Conservation (phyloP, 2,329 filamentous ascomycete species). For the Phyllosticta citrichinensis region DNA sequence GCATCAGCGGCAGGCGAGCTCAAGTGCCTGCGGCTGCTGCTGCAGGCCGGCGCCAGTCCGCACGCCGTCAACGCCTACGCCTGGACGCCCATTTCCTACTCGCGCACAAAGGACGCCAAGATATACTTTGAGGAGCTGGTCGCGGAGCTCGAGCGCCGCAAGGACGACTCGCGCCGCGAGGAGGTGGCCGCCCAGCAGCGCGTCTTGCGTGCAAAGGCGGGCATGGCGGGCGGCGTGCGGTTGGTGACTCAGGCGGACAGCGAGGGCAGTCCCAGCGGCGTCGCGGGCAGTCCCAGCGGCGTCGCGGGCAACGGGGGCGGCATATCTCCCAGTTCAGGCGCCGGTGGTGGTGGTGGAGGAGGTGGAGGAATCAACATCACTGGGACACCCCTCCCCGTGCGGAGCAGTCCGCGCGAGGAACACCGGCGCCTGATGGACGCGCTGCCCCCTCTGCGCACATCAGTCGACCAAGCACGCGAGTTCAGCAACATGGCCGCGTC, state of each 20-base stretch:
- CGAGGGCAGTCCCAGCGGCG: neutral
- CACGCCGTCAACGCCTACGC: slow-evolving; percentile 62
- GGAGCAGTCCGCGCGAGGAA: neutral
- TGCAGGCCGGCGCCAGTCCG: slow-evolving; percentile 69
- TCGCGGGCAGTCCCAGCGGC: neutral
- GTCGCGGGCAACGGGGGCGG: neutral
- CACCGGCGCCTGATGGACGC: neutral
- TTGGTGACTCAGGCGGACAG: slow-evolving; percentile 24
- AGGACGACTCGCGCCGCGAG: neutral
- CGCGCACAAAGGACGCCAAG: slow-evolving; percentile 70
- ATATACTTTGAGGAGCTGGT: slow-evolving; percentile 74
- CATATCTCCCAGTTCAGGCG: neutral
- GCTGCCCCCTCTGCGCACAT: neutral
- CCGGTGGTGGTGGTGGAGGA: neutral
- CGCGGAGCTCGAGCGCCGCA: slow-evolving; percentile 49
- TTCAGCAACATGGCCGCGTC: neutral
- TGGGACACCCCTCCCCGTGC: neutral
- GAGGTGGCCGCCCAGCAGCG: slow-evolving; percentile 5
- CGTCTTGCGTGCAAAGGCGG: slow-evolving; percentile 6
- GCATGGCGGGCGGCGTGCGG: slow-evolving; percentile 23
- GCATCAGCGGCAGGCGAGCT: slow-evolving; percentile 74
- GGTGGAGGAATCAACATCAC: neutral
- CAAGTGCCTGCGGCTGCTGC: slow-evolving; percentile 63
- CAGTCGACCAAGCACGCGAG: neutral
- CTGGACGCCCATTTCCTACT: slow-evolving; percentile 79